Conservation (phyloP, 441 rosid genomes). For the Eutrema salsugineum region DNA sequence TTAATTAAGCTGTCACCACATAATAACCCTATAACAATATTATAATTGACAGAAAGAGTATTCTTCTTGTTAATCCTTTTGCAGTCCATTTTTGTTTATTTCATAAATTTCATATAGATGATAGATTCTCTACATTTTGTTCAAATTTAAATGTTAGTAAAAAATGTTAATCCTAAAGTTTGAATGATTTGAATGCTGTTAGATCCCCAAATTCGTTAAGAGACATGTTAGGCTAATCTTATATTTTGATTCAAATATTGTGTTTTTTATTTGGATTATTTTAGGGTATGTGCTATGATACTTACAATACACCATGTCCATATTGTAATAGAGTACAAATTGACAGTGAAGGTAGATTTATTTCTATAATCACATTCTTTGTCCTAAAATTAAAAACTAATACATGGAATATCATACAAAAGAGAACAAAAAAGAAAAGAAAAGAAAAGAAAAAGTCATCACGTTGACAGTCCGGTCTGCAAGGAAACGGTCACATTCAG, state of each 20-base stretch:
- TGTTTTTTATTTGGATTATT: neutral
- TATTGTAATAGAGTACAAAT: neutral
- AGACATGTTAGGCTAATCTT: neutral
- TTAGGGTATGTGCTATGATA: neutral
- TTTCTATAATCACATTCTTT: neutral
- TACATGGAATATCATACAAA: neutral
- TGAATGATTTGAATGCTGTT: neutral
- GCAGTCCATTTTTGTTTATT: too few species aligned
- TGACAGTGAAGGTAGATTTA: neutral
- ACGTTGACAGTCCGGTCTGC: slow-evolving; percentile 33
- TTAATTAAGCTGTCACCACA: neutral
- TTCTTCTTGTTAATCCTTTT: too few species aligned
- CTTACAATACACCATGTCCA: neutral
- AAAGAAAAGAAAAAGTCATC: neutral
- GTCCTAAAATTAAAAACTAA: neutral
- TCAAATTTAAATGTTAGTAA: neutral
- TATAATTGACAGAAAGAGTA: neutral
- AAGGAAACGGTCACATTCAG: slow-evolving; percentile 14
- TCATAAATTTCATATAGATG: neutral
- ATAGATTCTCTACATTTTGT: too few species aligned
- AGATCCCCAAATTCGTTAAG: neutral
- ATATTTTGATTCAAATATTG: neutral
- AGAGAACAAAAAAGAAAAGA: neutral
- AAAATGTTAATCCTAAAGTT: neutral
- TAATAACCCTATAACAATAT: neutral